Base-by-base conservation (phyloP, 257 asterid species). In the Solanum etuberosum region DNA sequence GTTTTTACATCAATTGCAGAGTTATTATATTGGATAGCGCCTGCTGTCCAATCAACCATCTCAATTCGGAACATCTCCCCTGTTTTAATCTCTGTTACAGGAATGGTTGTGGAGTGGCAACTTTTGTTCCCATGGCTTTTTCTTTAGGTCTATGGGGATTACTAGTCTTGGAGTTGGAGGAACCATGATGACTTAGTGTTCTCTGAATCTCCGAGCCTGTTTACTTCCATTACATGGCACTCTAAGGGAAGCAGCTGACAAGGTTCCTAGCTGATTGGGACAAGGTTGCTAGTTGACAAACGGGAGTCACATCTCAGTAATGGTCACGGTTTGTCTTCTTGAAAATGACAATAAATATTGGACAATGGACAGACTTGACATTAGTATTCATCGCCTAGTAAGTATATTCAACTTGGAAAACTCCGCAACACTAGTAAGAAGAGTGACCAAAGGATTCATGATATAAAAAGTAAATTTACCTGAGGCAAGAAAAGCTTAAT, bases 161-260 rank as follows among this genome's bases (percentile, higher is more conserved):
- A 93, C 86, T 65, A 87, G 86, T 88, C 84, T 94, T 91, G 95
- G 95, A 86, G 95, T 94, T 86, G 91, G 90, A 91, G 97, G 98
- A 85, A 92, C 96, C 98, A 96, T 95, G 43, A 12, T 83, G 72
- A 59, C n/a, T 84, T 85, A 57, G 67, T n/a, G 48, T 57, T 76
- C 13, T 40, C 35, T 54, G 84, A 76, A 34, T 29, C 18, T 27
- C 59, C 48, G 35, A 82, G 34, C 86, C 35, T 9, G 76, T 59
- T 54, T 65, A 25, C 31, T 51, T 83, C 59, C 54, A 83, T 57
- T n/a, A 43, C 70, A n/a, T 65, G 80, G 51, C n/a, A 63, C 86
- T 68, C 68, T 18, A 34, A 48, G 14, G 63, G 72, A 59, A 68
- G 71, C 27, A 78, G 20, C 63, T 57, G 46, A 54, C n/a, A 51